Percentiles rank a stretch among this genome's conserved stretches.
Conservation (phyloP, 2,329 filamentous ascomycete species). For the Cryphonectria radicalis region DNA sequence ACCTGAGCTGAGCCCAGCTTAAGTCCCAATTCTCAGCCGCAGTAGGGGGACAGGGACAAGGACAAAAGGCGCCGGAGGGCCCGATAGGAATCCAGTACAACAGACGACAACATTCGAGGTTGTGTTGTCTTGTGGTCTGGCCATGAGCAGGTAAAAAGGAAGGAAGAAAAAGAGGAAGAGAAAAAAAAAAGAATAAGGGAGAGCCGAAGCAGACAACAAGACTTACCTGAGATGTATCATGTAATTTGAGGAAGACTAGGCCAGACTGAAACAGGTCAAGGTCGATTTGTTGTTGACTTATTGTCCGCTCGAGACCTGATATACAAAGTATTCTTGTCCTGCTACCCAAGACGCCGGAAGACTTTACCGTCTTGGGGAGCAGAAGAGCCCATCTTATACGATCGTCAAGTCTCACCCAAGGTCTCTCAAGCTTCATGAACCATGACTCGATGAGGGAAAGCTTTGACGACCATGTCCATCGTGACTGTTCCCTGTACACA, state of each 20-base stretch:
- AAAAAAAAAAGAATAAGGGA: not conserved
- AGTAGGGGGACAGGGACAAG: not conserved
- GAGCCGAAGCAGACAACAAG: not conserved
- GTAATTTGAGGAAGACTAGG: not conserved
- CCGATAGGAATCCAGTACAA: not conserved
- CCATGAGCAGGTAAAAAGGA: too few species aligned
- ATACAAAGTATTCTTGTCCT: not conserved
- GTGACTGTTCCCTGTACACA: not conserved
- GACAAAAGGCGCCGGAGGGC: slow-evolving; percentile 6
- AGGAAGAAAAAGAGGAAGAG: not conserved
- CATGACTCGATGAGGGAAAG: slow-evolving; percentile 14
- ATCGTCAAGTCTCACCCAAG: not conserved
- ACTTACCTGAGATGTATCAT: not conserved
- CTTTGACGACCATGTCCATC: slow-evolving; percentile 1
- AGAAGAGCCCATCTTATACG: not conserved
- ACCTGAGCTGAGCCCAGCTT: slow-evolving; percentile 2
- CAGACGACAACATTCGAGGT: slow-evolving; percentile 2
- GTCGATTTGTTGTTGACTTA: not conserved
- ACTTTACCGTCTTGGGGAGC: not conserved
- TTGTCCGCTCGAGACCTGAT: not conserved
- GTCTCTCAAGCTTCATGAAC: not conserved
- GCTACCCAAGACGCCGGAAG: not conserved
- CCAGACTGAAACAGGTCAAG: not conserved
- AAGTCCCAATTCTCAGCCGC: slow-evolving; percentile 4
- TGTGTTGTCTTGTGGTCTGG: not conserved